Conservation (phyloP, 495 filamentous ascomycete species). For the Trichodelitschia bisporula region DNA sequence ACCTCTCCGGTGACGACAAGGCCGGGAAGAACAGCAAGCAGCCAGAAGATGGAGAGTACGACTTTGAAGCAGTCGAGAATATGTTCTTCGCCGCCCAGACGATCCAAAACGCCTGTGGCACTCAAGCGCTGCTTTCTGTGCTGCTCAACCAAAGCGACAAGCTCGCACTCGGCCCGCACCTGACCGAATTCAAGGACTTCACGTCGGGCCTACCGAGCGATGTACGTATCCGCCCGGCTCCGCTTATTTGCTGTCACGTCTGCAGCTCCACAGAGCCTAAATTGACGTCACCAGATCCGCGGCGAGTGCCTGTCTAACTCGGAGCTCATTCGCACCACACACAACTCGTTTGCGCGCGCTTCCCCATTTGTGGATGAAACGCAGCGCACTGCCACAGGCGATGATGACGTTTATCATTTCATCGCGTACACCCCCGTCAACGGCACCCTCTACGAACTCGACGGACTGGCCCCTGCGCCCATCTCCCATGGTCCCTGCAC, state of each 20-base stretch:
- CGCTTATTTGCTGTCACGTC: no score
- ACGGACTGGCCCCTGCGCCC: conserved; percentile 78
- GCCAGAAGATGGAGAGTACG: conserved; percentile 55
- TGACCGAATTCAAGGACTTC: conserved; percentile 75
- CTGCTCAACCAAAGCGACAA: conserved; percentile 56
- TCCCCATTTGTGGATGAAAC: conserved; percentile 86
- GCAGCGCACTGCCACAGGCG: conserved; percentile 27
- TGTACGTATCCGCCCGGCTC: conserved; percentile 15
- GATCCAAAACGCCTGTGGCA: conserved; percentile 98
- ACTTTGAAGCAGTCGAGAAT: conserved; percentile 40
- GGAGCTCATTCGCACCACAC: conserved; percentile 69
- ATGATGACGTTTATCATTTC: conserved; percentile 89
- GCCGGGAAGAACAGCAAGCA: conserved; percentile 29
- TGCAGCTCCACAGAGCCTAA: no score
- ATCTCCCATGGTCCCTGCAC: conserved; percentile 64
- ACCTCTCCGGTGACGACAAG: conserved; percentile 42
- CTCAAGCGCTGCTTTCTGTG: conserved; percentile 81
- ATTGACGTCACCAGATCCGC: no score
- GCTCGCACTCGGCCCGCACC: conserved; percentile 31
- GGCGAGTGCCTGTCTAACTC: conserved; percentile 43
- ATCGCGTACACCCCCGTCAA: conserved; percentile 76
- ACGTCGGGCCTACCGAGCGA: conserved; percentile 69
- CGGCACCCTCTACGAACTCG: conserved; percentile 71
- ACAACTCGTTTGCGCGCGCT: conserved; percentile 77
- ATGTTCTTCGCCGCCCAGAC: conserved; percentile 95